These are phyloP conservation scores for Nannochloris sp. DNA, from an alignment of 139 green algal genomes.

Conservation along the genomic window DNA sequence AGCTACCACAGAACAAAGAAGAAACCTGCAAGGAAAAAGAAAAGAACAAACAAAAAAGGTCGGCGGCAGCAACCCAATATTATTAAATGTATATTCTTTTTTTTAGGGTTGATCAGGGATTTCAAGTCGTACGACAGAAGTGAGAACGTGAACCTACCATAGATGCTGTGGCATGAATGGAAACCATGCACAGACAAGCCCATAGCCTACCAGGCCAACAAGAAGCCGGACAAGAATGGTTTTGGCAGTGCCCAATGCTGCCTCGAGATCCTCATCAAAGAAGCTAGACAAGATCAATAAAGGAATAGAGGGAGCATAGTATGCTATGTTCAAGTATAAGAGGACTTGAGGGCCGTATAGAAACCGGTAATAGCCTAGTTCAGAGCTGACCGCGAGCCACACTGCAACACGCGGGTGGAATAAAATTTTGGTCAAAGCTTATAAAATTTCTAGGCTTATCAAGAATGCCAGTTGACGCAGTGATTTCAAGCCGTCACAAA, in stretches of 20 bases:
- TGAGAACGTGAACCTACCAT: neutral
- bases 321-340: conserved; percentile 70
- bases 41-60: too few species aligned
- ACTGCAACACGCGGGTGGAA: too few species aligned
- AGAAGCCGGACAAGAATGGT: conserved; percentile 32
- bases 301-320: conserved; percentile 70
- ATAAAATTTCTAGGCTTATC: too few species aligned
- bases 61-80: too few species aligned
- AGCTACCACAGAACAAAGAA: conserved; percentile 40
- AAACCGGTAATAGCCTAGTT: conserved; percentile 60
- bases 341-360: conserved; percentile 61
- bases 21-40: conserved; percentile 12
- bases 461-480: too few species aligned
- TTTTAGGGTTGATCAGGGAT: neutral
- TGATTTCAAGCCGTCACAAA: neutral
- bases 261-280: conserved; percentile 49
- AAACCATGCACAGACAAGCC: conserved; percentile 30
- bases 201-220: conserved; percentile 36
- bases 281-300: conserved; percentile 48
- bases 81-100: too few species aligned
- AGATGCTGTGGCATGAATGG: conserved; percentile 39
- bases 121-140: neutral
- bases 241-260: conserved; percentile 28
- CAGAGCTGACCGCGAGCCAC: conserved; percentile 58
- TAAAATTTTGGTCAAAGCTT: too few species aligned